phyloP scores from a whole-genome alignment of 2,329 filamentous ascomycete species.

The Xenoacremonium recifei region DNA sequence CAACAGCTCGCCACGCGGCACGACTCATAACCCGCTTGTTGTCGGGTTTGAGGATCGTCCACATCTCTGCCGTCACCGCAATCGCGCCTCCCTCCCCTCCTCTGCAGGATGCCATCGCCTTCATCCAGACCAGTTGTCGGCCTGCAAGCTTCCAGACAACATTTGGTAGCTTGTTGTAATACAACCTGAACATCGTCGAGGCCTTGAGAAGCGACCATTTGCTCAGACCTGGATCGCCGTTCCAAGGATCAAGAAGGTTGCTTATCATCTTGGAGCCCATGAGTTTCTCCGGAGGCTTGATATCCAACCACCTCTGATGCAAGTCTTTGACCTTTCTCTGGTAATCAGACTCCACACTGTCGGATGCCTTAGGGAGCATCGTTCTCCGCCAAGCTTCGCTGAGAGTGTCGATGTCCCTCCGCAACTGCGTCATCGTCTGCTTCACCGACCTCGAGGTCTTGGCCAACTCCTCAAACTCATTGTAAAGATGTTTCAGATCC shows the following conservation, averaged over 20 bases:
- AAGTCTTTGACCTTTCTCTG: conserved; percentile 31
- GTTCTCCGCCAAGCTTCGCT: conserved; percentile 33
- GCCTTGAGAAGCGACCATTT: conserved; percentile 52
- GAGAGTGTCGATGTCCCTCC: conserved; percentile 30
- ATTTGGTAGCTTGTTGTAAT: conserved; percentile 19
- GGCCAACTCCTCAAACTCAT: conserved; percentile 32
- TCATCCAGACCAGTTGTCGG: conserved; percentile 47
- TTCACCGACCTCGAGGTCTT: conserved; percentile 26
- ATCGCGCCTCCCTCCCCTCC: conserved; percentile 18
- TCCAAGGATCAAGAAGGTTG: conserved; percentile 26
- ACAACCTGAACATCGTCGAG: conserved; percentile 44
- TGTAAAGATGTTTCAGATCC: conserved; percentile 33
- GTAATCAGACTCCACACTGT: conserved; percentile 30
- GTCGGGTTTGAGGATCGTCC: conserved; percentile 36
- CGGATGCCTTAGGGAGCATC: not conserved
- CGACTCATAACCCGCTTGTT: conserved; percentile 24
- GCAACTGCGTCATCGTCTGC: conserved; percentile 33
- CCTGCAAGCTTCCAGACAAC: conserved; percentile 51
- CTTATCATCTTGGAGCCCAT: conserved; percentile 23
- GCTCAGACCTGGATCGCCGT: conserved; percentile 26
- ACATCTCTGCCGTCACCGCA: conserved; percentile 35
- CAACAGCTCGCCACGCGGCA: conserved; percentile 14
- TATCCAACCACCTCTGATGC: conserved; percentile 41
- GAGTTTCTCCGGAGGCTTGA: conserved; percentile 34
- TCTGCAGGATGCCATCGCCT: conserved; percentile 30